Evolutionary conservation across 1,284 basidiomycete species (phyloP).

Genomic region (Sphagnurus paluster): DNA sequence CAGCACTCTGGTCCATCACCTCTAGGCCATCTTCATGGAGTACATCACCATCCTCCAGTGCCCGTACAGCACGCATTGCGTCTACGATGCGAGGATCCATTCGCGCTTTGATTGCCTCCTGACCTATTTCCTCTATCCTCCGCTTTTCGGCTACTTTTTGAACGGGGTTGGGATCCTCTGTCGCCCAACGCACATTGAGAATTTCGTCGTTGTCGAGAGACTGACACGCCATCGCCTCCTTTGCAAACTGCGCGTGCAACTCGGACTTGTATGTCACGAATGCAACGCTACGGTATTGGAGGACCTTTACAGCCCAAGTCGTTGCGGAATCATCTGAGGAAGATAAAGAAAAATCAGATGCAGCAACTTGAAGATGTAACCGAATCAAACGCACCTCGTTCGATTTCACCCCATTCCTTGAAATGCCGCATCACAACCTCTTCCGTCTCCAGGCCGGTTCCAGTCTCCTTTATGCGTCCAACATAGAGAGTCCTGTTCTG

Average conservation of each 20-base stretch:
- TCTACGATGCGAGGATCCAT: constrained; percentile 86
- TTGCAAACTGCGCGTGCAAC: constrained; percentile 91
- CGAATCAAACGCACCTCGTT: constrained; percentile 67
- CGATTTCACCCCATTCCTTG: constrained; percentile 96
- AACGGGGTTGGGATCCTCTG: constrained; percentile 92
- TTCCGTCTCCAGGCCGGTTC: constrained; percentile 85
- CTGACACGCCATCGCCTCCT: constrained; percentile 99
- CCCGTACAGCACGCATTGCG: constrained; percentile 79
- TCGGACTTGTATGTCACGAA: constrained; percentile 96
- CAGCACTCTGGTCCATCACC: constrained; percentile 25
- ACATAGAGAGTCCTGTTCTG: constrained; percentile 96
- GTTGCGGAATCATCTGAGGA: constrained; percentile 31
- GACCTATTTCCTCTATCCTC: constrained; percentile 78
- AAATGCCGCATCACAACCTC: constrained; percentile 91
- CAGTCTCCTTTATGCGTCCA: constrained; percentile 91
- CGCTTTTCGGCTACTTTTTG: constrained; percentile 84
- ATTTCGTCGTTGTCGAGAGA: constrained; percentile 98
- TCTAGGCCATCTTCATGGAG: constrained; percentile 49
- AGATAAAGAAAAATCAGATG: not conserved
- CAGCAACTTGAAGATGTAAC: too few relatives aligned
- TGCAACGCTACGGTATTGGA: constrained; percentile 93
- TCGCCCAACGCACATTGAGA: constrained; percentile 97
- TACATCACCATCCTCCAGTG: constrained; percentile 79
- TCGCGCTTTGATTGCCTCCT: constrained; percentile 80
- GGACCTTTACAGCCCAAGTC: constrained; percentile 70